These are phyloP conservation scores for Teratosphaeria nubilosa DNA, from an alignment of 2,329 filamentous ascomycete genomes.

Conservation along the genomic window DNA sequence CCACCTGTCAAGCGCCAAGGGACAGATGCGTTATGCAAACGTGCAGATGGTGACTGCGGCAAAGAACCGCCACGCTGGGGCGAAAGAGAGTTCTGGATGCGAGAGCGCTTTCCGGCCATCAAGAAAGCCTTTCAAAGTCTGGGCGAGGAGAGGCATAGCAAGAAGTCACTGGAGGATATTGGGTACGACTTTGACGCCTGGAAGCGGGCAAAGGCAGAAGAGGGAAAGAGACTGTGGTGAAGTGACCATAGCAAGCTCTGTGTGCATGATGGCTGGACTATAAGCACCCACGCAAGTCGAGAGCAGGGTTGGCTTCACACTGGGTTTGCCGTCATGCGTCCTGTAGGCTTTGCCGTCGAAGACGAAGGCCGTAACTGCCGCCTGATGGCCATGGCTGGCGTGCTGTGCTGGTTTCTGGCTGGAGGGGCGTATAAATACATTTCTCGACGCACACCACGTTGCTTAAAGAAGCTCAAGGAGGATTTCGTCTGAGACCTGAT, in stretches of 20 bases:
- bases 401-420: neutral
- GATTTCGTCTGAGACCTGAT: neutral
- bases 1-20: slow-evolving; percentile 5
- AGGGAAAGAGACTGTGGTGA: slow-evolving; percentile 9
- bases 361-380: neutral
- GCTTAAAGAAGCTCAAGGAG: neutral
- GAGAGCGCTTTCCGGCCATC: slow-evolving; percentile 57
- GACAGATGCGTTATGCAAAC: neutral
- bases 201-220: slow-evolving; percentile 13
- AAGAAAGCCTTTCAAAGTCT: slow-evolving; percentile 59
- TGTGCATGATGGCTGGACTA: neutral
- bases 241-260: neutral
- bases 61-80: slow-evolving; percentile 65
- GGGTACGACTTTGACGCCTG: slow-evolving; percentile 39
- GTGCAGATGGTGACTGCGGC: slow-evolving; percentile 31
- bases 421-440: neutral
- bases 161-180: slow-evolving; percentile 59
- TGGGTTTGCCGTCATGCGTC: too few relatives aligned
- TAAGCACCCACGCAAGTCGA: neutral
- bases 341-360: neutral
- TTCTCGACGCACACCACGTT: neutral
- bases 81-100: slow-evolving; percentile 60
- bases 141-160: slow-evolving; percentile 47
- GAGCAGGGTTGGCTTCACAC: neutral
- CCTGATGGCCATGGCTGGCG: neutral